Evolutionary conservation across 805 yeast genomes (phyloP), one percentile per base, ranked within the genome.

Genomic region (Saccharomycopsis sp.): DNA sequence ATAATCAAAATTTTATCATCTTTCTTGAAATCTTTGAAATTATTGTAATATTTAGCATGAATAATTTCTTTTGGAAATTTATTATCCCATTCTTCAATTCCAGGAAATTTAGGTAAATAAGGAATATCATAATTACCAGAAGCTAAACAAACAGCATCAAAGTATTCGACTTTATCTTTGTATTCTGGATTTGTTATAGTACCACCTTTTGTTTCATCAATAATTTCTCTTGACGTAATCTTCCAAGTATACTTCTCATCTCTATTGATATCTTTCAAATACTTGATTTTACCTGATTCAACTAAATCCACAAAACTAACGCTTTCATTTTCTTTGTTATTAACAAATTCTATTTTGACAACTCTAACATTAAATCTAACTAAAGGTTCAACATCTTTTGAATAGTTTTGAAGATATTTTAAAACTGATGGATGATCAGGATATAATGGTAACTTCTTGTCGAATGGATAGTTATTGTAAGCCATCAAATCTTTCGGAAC

Each of bases 101-200:
- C 87, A 2, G 57, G 54, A 33, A 69, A 64, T 17, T 64, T 58
- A 1, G 92, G 89, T 36, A 73, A 57, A 47, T 52, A 65, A 1
- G 92, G 89, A 21, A 69, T 61, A 34, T 77, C 71, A 54, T 69
- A 78, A 44, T 74, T 75, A 1, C 92, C 92, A 5, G 71, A 61
- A 5, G 85, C 80, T 8, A 79, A 55, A 2, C 74, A 71, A 5
- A 81, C 71, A 6, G 74, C 81, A 52, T 81, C 88, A 46, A 64
- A 75, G 26, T 52, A 54, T 39, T 70, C 66, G 14, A 28, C 37
- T 8, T 15, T 21, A 20, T 40, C 43, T 15, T 8, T 3, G 17
- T 13, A 15, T 15, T 34, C n/a, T 6, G 12, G 30, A 10, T 31
- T 10, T n/a, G 35, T 14, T n/a, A 13, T 5, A 33, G 36, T 21